Base-by-base conservation (phyloP, 805 yeast species). In the Metahyphopichia silvanorum region DNA sequence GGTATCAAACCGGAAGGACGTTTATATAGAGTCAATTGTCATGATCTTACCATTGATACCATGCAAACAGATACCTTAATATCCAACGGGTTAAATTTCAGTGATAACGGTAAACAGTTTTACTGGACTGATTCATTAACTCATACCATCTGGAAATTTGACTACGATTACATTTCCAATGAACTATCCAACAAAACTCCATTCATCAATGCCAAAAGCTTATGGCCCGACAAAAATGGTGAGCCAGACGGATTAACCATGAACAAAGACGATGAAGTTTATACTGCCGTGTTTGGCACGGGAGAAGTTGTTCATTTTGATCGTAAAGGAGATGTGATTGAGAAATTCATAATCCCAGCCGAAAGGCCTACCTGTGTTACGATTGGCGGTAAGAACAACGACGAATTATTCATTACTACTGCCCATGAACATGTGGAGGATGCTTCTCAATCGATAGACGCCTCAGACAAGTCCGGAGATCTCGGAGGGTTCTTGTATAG, bases 161-260 rank as follows among this genome's bases (percentile, higher is more conserved):
- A 66, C 48, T 65, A 64, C 43, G 61, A 63, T 42, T 37, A 46
- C 25, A 44, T 33, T 12, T 39, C 57, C 16, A 52, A 49, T 32
- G 49, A 43, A 17, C 48, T 66, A 27, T 34, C 52, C 19, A 60
- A 66, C 44, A 55, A 51, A 28, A 25, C 33, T 17, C 43, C 45
- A n/a, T 47, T 47, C 25, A 34, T 60, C 14, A 46, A 57, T 24
- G 35, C 45, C 25, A 42, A 40, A 17, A 24, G 25, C 25, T 75
- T 82, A 2, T 23, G 2, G 9, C 25, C 25, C 14, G 80, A 79
- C 34, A 32, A 25, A 24, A 15, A 50, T 27, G 25, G 35, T 24
- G 93, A 79, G 44, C 96, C 96, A 0, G 97, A 88, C 55, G 97
- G 97, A 14, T 69, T 83, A 42, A 65, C 79, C 16, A 58, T 83